phyloP scores from a whole-genome alignment of 2,329 filamentous ascomycete species.

The Microcyclospora pomicola region DNA sequence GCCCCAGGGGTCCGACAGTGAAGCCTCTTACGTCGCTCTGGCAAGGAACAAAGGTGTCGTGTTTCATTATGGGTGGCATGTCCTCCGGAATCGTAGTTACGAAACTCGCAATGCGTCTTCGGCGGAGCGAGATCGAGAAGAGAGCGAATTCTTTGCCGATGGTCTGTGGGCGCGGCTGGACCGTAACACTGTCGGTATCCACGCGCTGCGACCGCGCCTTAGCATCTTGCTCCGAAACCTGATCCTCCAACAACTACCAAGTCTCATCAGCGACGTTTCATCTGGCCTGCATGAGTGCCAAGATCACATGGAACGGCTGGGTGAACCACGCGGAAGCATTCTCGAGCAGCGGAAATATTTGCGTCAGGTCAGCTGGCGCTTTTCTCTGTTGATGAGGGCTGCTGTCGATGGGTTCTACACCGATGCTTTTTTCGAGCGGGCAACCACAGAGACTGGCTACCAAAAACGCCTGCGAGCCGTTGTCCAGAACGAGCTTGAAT shows the following conservation, averaged over 20 bases:
- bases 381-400: constrained; percentile 20
- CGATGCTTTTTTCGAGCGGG: constrained; percentile 36
- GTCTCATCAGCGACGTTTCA: constrained; percentile 32
- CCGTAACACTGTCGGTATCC: constrained; percentile 31
- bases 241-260: constrained; percentile 34
- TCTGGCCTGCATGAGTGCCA: constrained; percentile 13
- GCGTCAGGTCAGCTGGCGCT: neutral
- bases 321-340: neutral
- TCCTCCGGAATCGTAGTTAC: constrained; percentile 35
- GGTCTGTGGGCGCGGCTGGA: constrained; percentile 19
- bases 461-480: constrained; percentile 37
- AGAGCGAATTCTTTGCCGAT: constrained; percentile 23
- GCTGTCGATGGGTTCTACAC: constrained; percentile 41
- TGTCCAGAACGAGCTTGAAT: constrained; percentile 36
- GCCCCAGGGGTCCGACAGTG: constrained; percentile 24
- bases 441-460: constrained; percentile 9
- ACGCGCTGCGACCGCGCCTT: constrained; percentile 34
- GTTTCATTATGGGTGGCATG: constrained; percentile 39
- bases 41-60: constrained; percentile 27
- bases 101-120: constrained; percentile 23
- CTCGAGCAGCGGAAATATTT: neutral
- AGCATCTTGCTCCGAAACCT: constrained; percentile 34
- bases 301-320: neutral
- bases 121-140: constrained; percentile 27
- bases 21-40: constrained; percentile 28